Base-by-base conservation (phyloP, 2,329 filamentous ascomycete genomes). In the Monilinia vaccinii-corymbosi region DNA sequence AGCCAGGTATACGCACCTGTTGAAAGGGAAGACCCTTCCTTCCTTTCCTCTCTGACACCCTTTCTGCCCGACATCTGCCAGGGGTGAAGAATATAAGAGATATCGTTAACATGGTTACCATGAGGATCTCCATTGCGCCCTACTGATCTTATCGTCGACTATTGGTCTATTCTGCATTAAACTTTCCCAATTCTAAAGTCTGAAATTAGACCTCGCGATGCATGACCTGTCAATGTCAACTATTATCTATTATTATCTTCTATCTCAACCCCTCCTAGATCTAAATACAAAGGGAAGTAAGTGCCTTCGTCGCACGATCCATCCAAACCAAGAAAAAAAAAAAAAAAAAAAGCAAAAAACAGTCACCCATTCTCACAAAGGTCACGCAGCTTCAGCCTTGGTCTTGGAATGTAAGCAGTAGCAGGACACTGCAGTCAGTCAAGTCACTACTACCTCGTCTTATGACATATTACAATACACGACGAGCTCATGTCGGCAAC, bases 401-500 rank as follows among this genome's bases (percentile, higher is more conserved):
- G 38, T 45, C 48, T 58, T 50, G 48, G 32, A 57, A 50, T 47
- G 57, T 38, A 42, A 49, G 50, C 51, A 52, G 47, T n/a, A n/a
- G 14, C 31, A 21, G 14, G 28, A 40, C 32, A 36, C 38, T 23
- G 13, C 23, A 56, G 40, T 6, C 25, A 28, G 25, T 21, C 32
- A 55, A 28, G 25, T 21, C 32, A 55, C 8, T 49, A 50, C 25
- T 53, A 59, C 42, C 9, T 45, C 46, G 63, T 64, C 65, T 52
- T 48, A 60, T 66, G 62, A 67, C 46, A 60, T 48, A 50, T 32
- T 48, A 60, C 51, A 45, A 55, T 60, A 51, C 51, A 49, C 48
- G 52, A 32, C 45, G 44, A 47, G 48, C 60, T 62, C 45, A 70
- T 71, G 69, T 70, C 70, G 48, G 65, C 67, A 34, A 71, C 70